Conservation (phyloP, 345 rosid genomes). For the Clarkia xantiana region DNA sequence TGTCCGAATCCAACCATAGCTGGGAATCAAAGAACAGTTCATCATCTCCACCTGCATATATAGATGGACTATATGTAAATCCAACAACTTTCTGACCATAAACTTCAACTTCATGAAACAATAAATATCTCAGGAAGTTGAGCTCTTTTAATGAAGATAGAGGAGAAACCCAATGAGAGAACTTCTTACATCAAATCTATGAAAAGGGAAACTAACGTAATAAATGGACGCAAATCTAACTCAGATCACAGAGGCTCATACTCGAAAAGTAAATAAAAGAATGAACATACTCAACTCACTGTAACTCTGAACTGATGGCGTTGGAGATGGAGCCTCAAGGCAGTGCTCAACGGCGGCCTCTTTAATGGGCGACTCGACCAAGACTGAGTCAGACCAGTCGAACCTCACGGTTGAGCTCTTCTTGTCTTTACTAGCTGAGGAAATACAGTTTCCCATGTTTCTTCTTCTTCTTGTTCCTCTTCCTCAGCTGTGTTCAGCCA, state of each 20-base stretch:
- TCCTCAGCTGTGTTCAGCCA: neutral
- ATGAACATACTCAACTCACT: slow-evolving; percentile 19
- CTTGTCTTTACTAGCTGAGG: slow-evolving; percentile 12
- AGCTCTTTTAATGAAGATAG: no score
- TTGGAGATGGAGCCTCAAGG: no score
- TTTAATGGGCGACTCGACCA: slow-evolving; percentile 19
- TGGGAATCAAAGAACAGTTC: slow-evolving; percentile 46
- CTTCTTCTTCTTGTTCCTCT: neutral
- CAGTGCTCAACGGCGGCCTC: slow-evolving; percentile 7
- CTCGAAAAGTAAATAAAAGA: neutral
- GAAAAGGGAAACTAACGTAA: no score
- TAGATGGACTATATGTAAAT: neutral
- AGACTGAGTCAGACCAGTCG: slow-evolving; percentile 4
- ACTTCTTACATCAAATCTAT: no score
- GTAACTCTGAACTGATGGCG: slow-evolving; percentile 6
- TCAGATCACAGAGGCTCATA: no score
- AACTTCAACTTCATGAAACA: no score
- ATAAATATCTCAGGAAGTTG: no score
- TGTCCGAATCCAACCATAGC: slow-evolving; percentile 47
- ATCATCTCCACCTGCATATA: slow-evolving; percentile 22
- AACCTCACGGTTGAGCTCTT: slow-evolving; percentile 18
- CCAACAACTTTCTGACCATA: no score
- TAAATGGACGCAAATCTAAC: no score
- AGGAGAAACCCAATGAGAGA: no score
- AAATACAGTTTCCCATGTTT: slow-evolving; percentile 35